Evolutionary conservation across 1,284 basidiomycete genomes (phyloP).

Genomic region (Naganishia albida): DNA sequence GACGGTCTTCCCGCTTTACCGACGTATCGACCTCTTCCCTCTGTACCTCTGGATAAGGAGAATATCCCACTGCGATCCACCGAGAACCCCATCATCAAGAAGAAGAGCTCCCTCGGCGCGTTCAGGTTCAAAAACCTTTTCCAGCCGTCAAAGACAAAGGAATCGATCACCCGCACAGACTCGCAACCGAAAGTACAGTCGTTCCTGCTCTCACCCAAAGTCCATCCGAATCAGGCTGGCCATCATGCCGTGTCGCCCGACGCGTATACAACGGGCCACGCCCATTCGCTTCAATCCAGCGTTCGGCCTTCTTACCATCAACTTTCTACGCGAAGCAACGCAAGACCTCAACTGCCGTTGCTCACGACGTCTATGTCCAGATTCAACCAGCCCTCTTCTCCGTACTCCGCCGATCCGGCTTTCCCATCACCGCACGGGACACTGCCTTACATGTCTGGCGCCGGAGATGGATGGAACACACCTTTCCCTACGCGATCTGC

Average conservation of each 20-base stretch:
- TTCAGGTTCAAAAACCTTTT: conserved; percentile 27
- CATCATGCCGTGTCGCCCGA: neutral
- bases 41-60: conserved; percentile 2
- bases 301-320: neutral
- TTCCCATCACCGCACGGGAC: neutral
- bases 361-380: conserved; percentile 1
- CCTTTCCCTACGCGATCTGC: conserved; percentile 1
- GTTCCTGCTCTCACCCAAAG: neutral
- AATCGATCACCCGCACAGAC: too few species aligned
- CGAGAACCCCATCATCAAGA: conserved; percentile 12
- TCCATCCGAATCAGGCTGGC: neutral
- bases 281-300: too few species aligned
- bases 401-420: neutral
- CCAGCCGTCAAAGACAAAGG: conserved; percentile 15
- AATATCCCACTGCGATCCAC: neutral
- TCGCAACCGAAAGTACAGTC: neutral
- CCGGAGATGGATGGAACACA: conserved; percentile 30
- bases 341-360: conserved; percentile 1
- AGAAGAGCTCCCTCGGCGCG: conserved; percentile 18
- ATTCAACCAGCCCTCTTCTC: neutral
- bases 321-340: neutral
- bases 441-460: conserved; percentile 28
- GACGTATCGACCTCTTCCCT: conserved; percentile 6
- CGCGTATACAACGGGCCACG: neutral
- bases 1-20: neutral